These are phyloP conservation scores for Picochlorum sp. DNA, from an alignment of 139 green algal species.

Conservation along the genomic window DNA sequence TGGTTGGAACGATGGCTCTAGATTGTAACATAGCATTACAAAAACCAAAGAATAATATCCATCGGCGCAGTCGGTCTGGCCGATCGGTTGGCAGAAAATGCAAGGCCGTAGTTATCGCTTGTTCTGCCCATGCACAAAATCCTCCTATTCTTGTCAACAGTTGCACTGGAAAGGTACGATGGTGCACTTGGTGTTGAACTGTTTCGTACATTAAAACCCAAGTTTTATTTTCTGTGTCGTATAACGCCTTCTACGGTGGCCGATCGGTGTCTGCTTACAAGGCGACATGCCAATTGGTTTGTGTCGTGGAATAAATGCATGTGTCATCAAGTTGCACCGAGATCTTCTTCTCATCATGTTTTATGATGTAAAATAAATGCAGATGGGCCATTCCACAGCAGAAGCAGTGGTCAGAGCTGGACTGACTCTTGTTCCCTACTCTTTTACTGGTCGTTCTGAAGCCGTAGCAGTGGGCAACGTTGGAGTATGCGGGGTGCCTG, in stretches of 20 bases:
- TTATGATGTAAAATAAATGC: conserved; percentile 18
- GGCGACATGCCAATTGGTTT: too few relatives aligned
- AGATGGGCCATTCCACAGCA: conserved; percentile 81
- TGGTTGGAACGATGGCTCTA: too few relatives aligned
- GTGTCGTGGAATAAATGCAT: too few relatives aligned
- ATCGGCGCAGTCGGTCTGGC: too few relatives aligned
- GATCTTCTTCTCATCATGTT: not conserved
- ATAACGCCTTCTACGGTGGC: too few relatives aligned
- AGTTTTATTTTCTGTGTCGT: too few relatives aligned
- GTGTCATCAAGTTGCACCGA: not conserved
- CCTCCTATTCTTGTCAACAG: conserved; percentile 67
- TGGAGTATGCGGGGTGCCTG: conserved; percentile 43
- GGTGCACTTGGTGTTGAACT: not conserved
- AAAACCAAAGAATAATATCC: too few relatives aligned
- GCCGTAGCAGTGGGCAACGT: conserved; percentile 46
- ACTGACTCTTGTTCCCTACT: conserved; percentile 72
- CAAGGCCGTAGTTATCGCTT: too few relatives aligned
- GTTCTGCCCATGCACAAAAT: not conserved
- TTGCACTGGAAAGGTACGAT: conserved; percentile 66
- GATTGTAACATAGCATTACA: too few relatives aligned
- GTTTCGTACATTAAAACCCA: too few relatives aligned
- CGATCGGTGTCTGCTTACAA: too few relatives aligned
- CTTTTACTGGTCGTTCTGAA: conserved; percentile 47
- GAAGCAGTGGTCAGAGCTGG: conserved; percentile 66
- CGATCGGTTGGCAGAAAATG: too few relatives aligned